Percentiles rank a stretch among this genome's conserved stretches.
Evolutionary conservation across 1,139 yeast genomes (phyloP).

Genomic region (Pichia sp.): DNA sequence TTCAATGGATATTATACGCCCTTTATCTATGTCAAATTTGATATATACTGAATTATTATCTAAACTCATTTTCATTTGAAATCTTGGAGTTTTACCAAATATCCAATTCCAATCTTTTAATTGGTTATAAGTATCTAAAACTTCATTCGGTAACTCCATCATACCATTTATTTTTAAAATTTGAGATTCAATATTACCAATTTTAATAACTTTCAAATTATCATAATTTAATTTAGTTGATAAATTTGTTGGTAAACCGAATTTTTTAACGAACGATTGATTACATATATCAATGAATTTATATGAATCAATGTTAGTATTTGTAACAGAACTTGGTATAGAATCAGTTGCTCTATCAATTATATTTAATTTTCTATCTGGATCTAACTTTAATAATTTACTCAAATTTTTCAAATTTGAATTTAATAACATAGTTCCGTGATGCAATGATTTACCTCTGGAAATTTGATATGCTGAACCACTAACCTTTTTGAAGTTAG

Average conservation of each 20-base stretch:
- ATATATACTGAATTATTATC: constrained; percentile 12
- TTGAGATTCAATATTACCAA: constrained; percentile 13
- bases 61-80: constrained; percentile 17
- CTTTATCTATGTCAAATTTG: constrained; percentile 20
- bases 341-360: constrained; percentile 65
- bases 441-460: constrained; percentile 82
- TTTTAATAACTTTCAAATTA: constrained; percentile 12
- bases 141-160: constrained; percentile 40
- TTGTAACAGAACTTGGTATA: constrained; percentile 70
- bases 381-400: constrained; percentile 40
- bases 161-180: constrained; percentile 24
- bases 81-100: constrained; percentile 60
- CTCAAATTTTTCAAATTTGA: constrained; percentile 56
- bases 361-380: constrained; percentile 26
- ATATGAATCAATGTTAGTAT: constrained; percentile 43
- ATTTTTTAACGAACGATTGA: constrained; percentile 38
- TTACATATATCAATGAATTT: constrained; percentile 45
- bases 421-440: constrained; percentile 86
- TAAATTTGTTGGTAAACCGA: constrained; percentile 27
- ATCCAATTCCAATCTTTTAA: constrained; percentile 63
- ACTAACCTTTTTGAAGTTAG: constrained; percentile 53
- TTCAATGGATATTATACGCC: constrained; percentile 16
- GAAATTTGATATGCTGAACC: constrained; percentile 90
- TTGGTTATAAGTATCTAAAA: constrained; percentile 38
- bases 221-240: constrained; percentile 3